Base-by-base conservation (phyloP, 768 basidiomycete species). In the Agrocybe chaxingu region DNA sequence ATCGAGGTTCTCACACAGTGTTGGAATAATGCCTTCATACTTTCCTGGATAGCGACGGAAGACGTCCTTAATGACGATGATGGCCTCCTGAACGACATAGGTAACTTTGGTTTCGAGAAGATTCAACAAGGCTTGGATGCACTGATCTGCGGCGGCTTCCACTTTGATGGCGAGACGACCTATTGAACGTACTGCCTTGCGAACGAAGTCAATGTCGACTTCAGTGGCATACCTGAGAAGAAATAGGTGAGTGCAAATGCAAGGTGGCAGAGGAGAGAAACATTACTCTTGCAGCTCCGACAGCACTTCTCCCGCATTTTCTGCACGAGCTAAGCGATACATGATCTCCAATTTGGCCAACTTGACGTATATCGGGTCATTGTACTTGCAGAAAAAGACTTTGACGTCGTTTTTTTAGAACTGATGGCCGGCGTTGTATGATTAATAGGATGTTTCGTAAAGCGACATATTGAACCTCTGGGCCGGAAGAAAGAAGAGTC, bases 321-420 rank as follows among this genome's bases (percentile, higher is more conserved):
- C 92, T 51, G 92, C 86, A n/a, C 92, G 82, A 7, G 95, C 93
- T 13, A 99, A 77, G 8, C 97, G 85, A 68, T 98, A 98, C 91
- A 99, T 98, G 62, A 98, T 98, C 69, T 98, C 97, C 46, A 99
- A 76, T 61, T 99, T 98, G 44, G 95, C 96, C 30, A 99, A 78
- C 66, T 99, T 98, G 66, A 98, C 92, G 66, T 98, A 99, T 58
- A 98, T 97, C 2, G 97, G 97, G 62, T 98, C 97, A 66, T 98
- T 98, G 69, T 98, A 99, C 70, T 99, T 98, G 88, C 94, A 98
- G 72, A 99, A 99, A 72, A 99, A 98, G 10, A 98, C 95, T 61
- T 93, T 93, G 62, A 99, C 96, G 64, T 98, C 97, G 69, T 97
- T 97, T 70, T 70, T 90, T 90, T 37, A 99, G 74, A 31, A 99